Evolutionary conservation across 257 asterid genomes (phyloP), one percentile per base, ranked within the genome.

Genomic region (Penstemon newberryi): DNA sequence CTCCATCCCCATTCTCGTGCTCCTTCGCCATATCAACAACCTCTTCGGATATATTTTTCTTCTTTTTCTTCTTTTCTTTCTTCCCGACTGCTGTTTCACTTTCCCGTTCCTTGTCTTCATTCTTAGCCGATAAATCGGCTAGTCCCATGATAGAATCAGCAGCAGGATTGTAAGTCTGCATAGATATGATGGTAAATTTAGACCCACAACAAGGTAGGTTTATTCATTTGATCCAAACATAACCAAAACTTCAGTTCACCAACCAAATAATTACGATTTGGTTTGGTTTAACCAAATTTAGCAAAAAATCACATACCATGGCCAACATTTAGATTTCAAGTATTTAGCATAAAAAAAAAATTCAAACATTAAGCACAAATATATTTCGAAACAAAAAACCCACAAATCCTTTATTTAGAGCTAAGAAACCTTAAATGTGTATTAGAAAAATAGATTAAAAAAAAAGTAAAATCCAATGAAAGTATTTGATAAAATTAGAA

Each of bases 31-130:
- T 2, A 2, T 25, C 33, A 25, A 25, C 79, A 25, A 47, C 70
- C 44, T 61, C 71, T 42, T 75, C 75, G n/a, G 73, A 55, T 25
- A 45, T 50, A 6, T 77, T 65, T 66, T 59, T 75, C 76, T 77
- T 81, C 78, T 75, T 77, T 73, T 84, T 79, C 87, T 84, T 84
- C 78, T 84, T 82, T 36, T 81, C 75, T 66, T 82, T 78, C 82
- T 80, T 82, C 44, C 69, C 75, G 38, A 42, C 62, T 5, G 51
- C 75, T 54, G 72, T 75, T 33, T 5, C 50, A 25, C 33, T 25
- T 64, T 76, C 85, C 4, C 65, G 75, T 51, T 76, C 81, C 72
- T 73, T 77, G 18, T 56, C 75, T 65, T 39, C 72, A 43, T 59
- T 66, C 43, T 77, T 60, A 56, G 79, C 58, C n/a, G 56, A 60